phyloP scores from a whole-genome alignment of 495 filamentous ascomycete genomes.

The Parathielavia appendiculata region DNA sequence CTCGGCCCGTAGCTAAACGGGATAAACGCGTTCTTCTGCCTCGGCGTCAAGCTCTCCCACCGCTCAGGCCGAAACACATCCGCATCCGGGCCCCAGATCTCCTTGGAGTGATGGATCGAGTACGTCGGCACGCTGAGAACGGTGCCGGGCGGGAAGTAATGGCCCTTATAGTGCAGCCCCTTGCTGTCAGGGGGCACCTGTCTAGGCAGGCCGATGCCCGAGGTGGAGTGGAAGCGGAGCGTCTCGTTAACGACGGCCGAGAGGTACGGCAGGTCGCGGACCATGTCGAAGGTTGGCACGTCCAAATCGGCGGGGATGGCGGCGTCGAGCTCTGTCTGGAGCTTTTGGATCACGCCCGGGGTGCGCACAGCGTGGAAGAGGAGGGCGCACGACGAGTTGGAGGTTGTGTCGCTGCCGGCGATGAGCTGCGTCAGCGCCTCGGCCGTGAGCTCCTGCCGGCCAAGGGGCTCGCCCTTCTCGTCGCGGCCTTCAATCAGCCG shows the following conservation, averaged over 20 bases:
- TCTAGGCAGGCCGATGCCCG: conserved; percentile 81
- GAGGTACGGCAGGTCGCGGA: conserved; percentile 74
- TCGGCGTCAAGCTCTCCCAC: conserved; percentile 58
- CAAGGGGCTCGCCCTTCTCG: conserved; percentile 65
- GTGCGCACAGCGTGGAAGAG: conserved; percentile 70
- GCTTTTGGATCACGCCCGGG: conserved; percentile 62
- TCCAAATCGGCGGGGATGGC: conserved; percentile 55
- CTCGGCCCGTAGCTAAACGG: conserved; percentile 80
- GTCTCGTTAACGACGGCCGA: conserved; percentile 81
- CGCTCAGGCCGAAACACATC: conserved; percentile 73
- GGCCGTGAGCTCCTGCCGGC: conserved; percentile 74
- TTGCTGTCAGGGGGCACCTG: conserved; percentile 59
- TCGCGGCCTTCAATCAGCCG: conserved; percentile 85
- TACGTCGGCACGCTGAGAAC: conserved; percentile 81
- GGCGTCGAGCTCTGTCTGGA: conserved; percentile 68
- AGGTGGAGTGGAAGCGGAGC: conserved; percentile 84
- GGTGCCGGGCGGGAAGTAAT: conserved; percentile 69
- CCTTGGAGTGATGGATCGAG: conserved; percentile 74
- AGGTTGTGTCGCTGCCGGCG: conserved; percentile 84
- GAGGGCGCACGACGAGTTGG: conserved; percentile 82
- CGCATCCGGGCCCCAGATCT: conserved; percentile 81
- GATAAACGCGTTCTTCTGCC: conserved; percentile 74
- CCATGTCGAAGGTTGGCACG: conserved; percentile 64
- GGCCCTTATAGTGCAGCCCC: conserved; percentile 44
- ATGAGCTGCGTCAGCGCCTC: conserved; percentile 89